These are phyloP conservation scores for Canna indica DNA, from an alignment of 176 grass and related monocot species.

Conservation along the genomic window DNA sequence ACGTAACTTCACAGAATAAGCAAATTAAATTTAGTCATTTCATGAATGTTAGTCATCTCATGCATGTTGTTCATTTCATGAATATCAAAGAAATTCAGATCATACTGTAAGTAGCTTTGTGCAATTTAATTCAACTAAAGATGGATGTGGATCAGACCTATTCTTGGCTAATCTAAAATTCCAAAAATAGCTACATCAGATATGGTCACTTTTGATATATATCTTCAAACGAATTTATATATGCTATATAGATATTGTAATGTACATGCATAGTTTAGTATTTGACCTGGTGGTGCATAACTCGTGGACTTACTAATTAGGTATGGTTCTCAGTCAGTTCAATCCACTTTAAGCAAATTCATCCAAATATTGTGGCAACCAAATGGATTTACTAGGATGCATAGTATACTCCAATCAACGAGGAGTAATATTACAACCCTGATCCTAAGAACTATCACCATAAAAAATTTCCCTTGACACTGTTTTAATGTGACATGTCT, in stretches of 20 bases:
- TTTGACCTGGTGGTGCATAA: too few species aligned
- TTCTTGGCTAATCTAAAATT: neutral
- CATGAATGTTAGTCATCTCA: neutral
- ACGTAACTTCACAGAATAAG: neutral
- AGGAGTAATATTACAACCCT: neutral
- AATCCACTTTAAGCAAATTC: neutral
- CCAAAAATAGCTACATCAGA: neutral
- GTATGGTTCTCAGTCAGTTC: neutral
- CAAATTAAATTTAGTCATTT: neutral
- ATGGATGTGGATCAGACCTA: neutral
- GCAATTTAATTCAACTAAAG: neutral
- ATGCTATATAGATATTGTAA: neutral
- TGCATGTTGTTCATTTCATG: neutral
- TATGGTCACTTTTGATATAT: neutral
- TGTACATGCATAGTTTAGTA: too few species aligned
- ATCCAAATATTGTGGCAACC: neutral
- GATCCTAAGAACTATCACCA: neutral
- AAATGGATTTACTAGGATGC: neutral
- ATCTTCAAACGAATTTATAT: neutral
- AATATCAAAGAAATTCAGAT: slow-evolving; percentile 9
- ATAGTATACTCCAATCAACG: neutral
- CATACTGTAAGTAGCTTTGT: neutral
- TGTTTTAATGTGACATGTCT: neutral
- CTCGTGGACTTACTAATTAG: neutral
- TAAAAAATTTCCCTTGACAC: neutral